Base-by-base conservation (phyloP, 768 basidiomycete species). In the Jaapia argillacea region DNA sequence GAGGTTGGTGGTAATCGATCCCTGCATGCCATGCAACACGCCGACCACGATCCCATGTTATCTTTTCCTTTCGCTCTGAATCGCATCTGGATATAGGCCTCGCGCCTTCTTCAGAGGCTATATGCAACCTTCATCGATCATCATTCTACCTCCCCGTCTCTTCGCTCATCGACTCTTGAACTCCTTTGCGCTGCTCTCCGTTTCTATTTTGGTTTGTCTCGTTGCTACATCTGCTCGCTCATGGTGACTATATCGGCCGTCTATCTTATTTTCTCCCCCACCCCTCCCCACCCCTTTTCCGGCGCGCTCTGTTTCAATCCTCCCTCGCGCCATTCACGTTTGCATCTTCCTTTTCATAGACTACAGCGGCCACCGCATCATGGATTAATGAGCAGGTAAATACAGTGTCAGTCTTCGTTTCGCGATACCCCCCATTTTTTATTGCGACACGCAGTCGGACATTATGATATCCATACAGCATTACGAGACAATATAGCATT, bases 401-500 rank as follows among this genome's bases (percentile, higher is more conserved):
- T 62, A 68, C 52, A 41, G 55, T 69, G 64, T 70, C 68, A 43
- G 60, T 63, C 65, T 69, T 55, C 69, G 70, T 69, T 65, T 69
- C 70, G 70, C 71, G 70, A 71, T 71, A 71, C 69, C 68, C 61
- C 28, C n/a, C n/a, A n/a, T 61, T 57, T 61, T 55, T 59, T 61
- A 62, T 70, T 70, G 68, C 71, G 68, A 66, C 55, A 67, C 65
- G 64, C 63, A 60, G 67, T 58, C 55, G 67, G 70, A 67, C 70
- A 66, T 66, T 61, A 60, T 56, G 57, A 60, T 61, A 62, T 61
- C 61, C 49, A 46, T 57, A 33, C 61, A 64, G 63, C 62, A 72
- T 70, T 57, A 77, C 77, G 75, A 77, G 75, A 75, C 74, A 75
- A 66, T 74, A 67, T 71, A 63, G 65, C 28, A n/a, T n/a, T n/a